Evolutionary conservation across 2,329 filamentous ascomycete species (phyloP).

Genomic region (Cytospora piceicola): DNA sequence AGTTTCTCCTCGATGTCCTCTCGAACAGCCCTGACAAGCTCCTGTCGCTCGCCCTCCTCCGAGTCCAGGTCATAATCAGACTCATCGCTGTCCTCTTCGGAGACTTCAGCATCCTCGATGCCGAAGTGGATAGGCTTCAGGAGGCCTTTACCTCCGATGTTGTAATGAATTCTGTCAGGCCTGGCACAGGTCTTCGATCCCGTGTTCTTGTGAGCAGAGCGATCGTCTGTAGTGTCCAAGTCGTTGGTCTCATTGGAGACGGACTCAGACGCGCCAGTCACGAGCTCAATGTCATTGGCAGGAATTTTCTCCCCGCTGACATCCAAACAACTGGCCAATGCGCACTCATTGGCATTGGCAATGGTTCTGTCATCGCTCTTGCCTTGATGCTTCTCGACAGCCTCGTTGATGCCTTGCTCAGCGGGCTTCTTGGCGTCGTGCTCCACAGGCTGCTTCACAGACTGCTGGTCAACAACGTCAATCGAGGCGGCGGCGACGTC

Average conservation of each 20-base stretch:
- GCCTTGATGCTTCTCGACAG: too few relatives aligned
- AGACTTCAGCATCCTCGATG: background rate
- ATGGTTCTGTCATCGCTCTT: too few relatives aligned
- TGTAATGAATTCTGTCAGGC: background rate
- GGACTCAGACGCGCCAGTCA: too few relatives aligned
- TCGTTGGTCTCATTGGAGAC: background rate
- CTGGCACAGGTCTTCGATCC: background rate
- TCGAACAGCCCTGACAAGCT: background rate
- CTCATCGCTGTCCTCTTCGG: background rate
- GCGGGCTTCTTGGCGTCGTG: too few relatives aligned
- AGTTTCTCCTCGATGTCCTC: background rate
- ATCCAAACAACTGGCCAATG: too few relatives aligned
- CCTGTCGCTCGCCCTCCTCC: conserved; percentile 2
- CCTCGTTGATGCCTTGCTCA: background rate
- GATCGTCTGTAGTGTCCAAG: background rate
- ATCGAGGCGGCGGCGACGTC: background rate
- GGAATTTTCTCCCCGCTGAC: too few relatives aligned
- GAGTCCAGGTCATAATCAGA: conserved; percentile 1
- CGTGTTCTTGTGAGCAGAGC: background rate
- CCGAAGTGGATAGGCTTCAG: background rate
- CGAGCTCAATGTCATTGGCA: too few relatives aligned
- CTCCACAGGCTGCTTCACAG: background rate
- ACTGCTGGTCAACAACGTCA: background rate
- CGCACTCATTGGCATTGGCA: too few relatives aligned
- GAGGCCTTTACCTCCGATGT: background rate